A percentile compares a stretch with the other conserved stretches of the same genome.
Evolutionary conservation across 768 basidiomycete species (phyloP).

Genomic region (Lepiota brunneoincarnata): DNA sequence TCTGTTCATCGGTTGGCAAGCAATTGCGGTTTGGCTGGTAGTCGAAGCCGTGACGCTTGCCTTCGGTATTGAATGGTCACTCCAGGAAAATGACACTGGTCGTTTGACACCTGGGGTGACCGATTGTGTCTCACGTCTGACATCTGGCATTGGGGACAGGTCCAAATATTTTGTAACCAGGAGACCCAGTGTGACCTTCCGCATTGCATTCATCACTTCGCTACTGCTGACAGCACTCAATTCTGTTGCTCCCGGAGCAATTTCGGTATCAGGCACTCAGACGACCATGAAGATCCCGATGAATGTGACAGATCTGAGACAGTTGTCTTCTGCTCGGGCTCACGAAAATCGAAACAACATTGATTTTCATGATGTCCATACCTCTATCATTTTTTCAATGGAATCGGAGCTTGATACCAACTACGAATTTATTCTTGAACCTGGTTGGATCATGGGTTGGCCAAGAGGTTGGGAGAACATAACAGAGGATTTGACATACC

Average conservation of each 20-base stretch:
- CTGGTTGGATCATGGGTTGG: slow-evolving; percentile 1
- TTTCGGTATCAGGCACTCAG: not conserved
- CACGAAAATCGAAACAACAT: not conserved
- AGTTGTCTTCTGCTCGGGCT: not conserved
- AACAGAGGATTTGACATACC: not conserved
- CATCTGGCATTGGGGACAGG: not conserved
- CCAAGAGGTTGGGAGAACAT: not conserved
- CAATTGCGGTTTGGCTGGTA: not conserved
- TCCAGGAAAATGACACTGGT: not conserved
- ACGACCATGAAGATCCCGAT: not conserved
- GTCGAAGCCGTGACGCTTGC: not conserved
- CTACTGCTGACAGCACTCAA: not conserved
- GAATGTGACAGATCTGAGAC: not conserved
- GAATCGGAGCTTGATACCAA: not conserved
- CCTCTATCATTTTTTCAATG: not conserved
- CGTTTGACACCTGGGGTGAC: not conserved
- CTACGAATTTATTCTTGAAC: not conserved
- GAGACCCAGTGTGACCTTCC: not conserved
- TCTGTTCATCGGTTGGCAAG: not conserved
- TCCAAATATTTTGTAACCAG: not conserved
- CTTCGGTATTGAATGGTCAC: slow-evolving; percentile 1
- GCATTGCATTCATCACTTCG: not conserved
- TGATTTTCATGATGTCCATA: not conserved
- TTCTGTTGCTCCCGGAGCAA: not conserved
- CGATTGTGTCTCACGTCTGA: not conserved